Evolutionary conservation across 805 yeast genomes (phyloP).

Genomic region (Pichia heedii): DNA sequence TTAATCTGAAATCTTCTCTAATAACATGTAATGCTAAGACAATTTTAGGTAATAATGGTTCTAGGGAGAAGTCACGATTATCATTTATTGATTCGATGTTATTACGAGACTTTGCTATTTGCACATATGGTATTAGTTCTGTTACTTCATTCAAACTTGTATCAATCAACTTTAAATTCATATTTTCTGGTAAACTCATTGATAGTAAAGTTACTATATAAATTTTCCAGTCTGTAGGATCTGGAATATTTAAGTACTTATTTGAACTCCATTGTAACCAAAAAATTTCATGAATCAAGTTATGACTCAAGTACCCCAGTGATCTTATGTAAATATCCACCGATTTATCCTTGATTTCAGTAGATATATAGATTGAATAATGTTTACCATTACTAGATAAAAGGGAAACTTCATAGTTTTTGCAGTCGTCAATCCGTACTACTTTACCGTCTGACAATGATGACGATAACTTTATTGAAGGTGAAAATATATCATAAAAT

Average conservation of each 20-base stretch:
- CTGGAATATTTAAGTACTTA: constrained; percentile 29
- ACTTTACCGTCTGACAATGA: constrained; percentile 15
- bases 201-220: constrained; percentile 44
- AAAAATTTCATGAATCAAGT: constrained; percentile 47
- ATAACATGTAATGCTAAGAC: constrained; percentile 64
- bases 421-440: constrained; percentile 16
- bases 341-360: constrained; percentile 37
- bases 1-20: constrained; percentile 64
- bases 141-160: constrained; percentile 19
- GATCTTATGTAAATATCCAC: constrained; percentile 39
- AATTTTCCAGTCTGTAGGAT: constrained; percentile 50
- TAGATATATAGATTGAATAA: constrained; percentile 27
- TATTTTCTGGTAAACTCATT: constrained; percentile 38
- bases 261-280: constrained; percentile 59
- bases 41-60: constrained; percentile 53
- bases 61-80: constrained; percentile 9
- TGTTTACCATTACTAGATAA: constrained; percentile 16
- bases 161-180: constrained; percentile 14
- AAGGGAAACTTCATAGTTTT: constrained; percentile 20
- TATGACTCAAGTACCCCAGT: constrained; percentile 47
- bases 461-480: constrained; percentile 20
- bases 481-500: constrained; percentile 40
- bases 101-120: constrained; percentile 12
- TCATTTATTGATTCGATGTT: background rate
- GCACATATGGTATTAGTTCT: constrained; percentile 17